A percentile compares a stretch with the other conserved stretches of the same genome.
These are phyloP conservation scores for Malus hybrid DNA, from an alignment of 331 rosid genomes.

Conservation along the genomic window DNA sequence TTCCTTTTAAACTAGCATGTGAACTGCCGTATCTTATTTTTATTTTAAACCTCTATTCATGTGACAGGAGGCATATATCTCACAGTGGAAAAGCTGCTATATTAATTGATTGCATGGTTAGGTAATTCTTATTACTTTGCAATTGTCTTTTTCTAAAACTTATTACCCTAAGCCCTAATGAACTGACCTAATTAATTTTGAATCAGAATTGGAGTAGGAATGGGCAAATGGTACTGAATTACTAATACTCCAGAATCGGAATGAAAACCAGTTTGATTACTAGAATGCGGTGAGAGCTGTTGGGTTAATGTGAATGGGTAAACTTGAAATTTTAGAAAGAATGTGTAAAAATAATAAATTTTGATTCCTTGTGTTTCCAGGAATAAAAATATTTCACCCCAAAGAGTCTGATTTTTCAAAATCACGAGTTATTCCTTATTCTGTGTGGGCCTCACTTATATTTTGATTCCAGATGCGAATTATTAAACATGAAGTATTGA, in stretches of 20 bases:
- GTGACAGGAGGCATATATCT: conserved; percentile 60
- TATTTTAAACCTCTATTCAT: conserved; percentile 15
- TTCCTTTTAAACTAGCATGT: too few species aligned
- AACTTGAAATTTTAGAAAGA: too few species aligned
- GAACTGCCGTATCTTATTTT: neutral
- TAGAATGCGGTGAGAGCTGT: too few species aligned
- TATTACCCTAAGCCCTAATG: neutral
- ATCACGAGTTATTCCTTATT: too few species aligned
- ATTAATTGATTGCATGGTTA: conserved; percentile 47
- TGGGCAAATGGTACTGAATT: neutral
- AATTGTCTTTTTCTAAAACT: neutral
- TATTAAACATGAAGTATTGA: neutral
- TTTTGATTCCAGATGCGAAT: neutral
- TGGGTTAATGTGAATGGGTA: too few species aligned
- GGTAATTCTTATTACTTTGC: conserved; percentile 35
- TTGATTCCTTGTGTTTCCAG: too few species aligned
- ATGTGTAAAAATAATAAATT: too few species aligned
- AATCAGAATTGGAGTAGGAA: neutral
- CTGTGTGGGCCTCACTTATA: too few species aligned
- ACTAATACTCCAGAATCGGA: neutral
- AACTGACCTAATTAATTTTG: neutral
- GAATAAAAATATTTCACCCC: too few species aligned
- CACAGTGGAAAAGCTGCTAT: conserved; percentile 39
- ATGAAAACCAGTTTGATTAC: neutral
- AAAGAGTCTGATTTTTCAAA: too few species aligned